Evolutionary conservation across 306 rosid species (phyloP).

Genomic region (Medicago lupulina): DNA sequence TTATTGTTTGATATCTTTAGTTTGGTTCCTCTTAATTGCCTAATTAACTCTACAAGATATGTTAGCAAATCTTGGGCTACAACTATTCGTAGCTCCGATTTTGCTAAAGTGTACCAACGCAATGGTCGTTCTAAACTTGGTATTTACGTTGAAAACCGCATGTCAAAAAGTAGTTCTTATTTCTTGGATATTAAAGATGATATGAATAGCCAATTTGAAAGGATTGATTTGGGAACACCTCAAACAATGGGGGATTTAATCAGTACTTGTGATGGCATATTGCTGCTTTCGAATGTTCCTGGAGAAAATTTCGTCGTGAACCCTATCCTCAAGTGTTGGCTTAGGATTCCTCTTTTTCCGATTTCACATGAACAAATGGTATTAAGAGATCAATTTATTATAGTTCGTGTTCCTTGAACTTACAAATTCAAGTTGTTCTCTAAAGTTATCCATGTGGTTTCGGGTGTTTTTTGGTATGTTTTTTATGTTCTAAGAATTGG

Average conservation of each 20-base stretch:
- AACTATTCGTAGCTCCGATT: not conserved
- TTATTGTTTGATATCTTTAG: not conserved
- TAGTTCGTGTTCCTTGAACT: not conserved
- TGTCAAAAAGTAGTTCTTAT: not conserved
- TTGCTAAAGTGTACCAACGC: not conserved
- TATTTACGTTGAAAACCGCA: not conserved
- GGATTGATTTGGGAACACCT: not conserved
- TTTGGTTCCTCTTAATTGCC: not conserved
- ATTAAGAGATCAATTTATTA: not conserved
- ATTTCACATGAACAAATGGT: too few relatives aligned
- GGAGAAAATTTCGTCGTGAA: not conserved
- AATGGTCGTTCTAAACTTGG: not conserved
- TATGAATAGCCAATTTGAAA: not conserved
- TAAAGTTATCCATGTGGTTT: not conserved
- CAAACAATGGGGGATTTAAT: not conserved
- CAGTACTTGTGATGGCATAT: not conserved
- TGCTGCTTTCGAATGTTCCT: not conserved
- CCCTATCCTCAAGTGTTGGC: not conserved
- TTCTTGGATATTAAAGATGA: not conserved
- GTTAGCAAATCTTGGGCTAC: not conserved
- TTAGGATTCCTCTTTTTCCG: not conserved
- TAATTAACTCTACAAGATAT: not conserved
- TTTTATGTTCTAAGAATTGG: slow-evolving; percentile 8
- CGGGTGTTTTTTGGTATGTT: not conserved
- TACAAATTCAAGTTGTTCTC: not conserved